Evolutionary conservation across 2,329 filamentous ascomycete genomes (phyloP).

Genomic region (Verticillium nubilum): DNA sequence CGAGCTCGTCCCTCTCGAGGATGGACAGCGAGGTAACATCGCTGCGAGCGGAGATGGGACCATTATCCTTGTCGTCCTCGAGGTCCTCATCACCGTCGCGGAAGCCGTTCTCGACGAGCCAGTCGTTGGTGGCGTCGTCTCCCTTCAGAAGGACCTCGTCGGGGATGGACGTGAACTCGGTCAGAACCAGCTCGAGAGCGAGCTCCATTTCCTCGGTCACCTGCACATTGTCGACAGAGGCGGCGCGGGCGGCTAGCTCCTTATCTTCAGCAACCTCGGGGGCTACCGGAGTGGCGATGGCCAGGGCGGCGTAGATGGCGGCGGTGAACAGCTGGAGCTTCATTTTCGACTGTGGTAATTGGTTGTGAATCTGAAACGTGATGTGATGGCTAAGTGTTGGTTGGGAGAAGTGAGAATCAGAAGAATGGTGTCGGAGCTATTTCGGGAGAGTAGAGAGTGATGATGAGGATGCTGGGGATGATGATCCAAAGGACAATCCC

Average conservation of each 20-base stretch:
- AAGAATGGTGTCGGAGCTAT: not conserved
- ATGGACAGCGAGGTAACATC: not conserved
- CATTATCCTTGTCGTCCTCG: not conserved
- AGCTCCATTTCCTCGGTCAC: conserved; percentile 2
- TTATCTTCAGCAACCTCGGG: not conserved
- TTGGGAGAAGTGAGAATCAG: not conserved
- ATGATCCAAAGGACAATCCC: not conserved
- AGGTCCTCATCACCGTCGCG: conserved; percentile 5
- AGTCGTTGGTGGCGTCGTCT: conserved; percentile 15
- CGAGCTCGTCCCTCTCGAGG: conserved; percentile 5
- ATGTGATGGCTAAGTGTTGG: not conserved
- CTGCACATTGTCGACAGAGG: not conserved
- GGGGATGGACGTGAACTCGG: conserved; percentile 17
- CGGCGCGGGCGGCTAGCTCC: not conserved
- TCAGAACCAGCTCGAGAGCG: conserved; percentile 7
- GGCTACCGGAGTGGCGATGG: conserved; percentile 3
- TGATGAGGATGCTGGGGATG: not conserved
- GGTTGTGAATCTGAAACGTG: not conserved
- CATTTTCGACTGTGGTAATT: conserved; percentile 3
- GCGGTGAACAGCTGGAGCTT: conserved; percentile 8
- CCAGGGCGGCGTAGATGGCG: conserved; percentile 8
- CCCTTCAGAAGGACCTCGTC: conserved; percentile 15
- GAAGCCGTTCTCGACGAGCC: conserved; percentile 14
- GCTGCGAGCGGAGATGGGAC: not conserved
- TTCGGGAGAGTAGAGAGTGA: not conserved